Conservation (phyloP, 305 asterid species). For the Striga hermonthica region DNA sequence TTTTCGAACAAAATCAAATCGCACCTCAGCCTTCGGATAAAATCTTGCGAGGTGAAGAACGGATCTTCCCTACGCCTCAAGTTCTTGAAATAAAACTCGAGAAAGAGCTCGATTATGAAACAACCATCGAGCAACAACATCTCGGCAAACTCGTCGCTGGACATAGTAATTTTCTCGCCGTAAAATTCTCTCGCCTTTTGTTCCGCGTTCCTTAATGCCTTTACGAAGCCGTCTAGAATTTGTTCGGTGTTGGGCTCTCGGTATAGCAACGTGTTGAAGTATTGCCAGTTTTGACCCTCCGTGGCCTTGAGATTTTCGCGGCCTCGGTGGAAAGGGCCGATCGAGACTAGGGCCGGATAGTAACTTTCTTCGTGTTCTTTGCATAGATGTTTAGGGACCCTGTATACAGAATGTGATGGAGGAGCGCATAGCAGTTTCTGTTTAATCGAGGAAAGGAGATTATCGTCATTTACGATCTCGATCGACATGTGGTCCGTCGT, state of each 20-base stretch:
- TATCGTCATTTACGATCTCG: conserved; percentile 33
- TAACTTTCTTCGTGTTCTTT: conserved; percentile 33
- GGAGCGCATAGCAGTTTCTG: conserved; percentile 40
- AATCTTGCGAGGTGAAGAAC: conserved; percentile 28
- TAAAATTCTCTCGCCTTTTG: conserved; percentile 47
- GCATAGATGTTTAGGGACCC: conserved; percentile 35
- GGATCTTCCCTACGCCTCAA: conserved; percentile 57
- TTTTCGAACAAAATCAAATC: conserved; percentile 55
- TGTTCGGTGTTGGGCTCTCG: conserved; percentile 40
- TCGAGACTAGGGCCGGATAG: conserved; percentile 47
- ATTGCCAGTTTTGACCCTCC: conserved; percentile 49
- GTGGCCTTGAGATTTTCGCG: conserved; percentile 25
- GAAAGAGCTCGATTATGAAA: conserved; percentile 56
- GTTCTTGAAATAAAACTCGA: conserved; percentile 33
- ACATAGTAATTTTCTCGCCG: conserved; percentile 33
- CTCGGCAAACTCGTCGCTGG: conserved; percentile 40
- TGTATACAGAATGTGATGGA: conserved; percentile 30
- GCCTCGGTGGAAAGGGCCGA: conserved; percentile 59
- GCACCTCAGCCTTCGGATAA: conserved; percentile 32
- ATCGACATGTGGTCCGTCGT: conserved; percentile 34
- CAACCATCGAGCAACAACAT: conserved; percentile 53
- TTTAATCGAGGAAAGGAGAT: conserved; percentile 44
- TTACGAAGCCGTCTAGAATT: conserved; percentile 40
- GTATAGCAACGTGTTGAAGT: conserved; percentile 39
- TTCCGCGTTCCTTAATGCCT: conserved; percentile 37